Evolutionary conservation across 805 yeast genomes (phyloP), one percentile per base, ranked within the genome.

Genomic region (Lipomyces sp.): DNA sequence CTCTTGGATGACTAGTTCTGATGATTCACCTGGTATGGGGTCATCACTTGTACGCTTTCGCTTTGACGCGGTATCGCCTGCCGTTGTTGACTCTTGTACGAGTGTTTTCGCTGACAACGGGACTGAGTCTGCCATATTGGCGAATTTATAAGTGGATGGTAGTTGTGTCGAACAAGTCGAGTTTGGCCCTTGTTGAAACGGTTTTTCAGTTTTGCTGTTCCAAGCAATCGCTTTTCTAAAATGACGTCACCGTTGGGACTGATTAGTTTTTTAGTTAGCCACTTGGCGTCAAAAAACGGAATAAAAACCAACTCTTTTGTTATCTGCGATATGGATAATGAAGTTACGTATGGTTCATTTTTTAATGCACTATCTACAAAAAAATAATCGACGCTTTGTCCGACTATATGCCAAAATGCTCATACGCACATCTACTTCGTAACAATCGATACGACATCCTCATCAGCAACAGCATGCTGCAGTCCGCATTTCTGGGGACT

Each of bases 401-500:
- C 54, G n/a, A 51, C n/a, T 51, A 8, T 51, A 51, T 30, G 10
- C 48, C 48, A 42, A n/a, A n/a, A 42, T n/a, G 29, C 15, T 4
- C 13, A 10, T 30, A 29, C 0, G 11, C 32, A n/a, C 2, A 8
- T 10, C 29, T 66, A 92, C 80, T 92, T 94, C 29, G 97, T 87
- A 59, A 94, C 92, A 64, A 94, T 86, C 60, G 95, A 88, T 30
- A 95, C 94, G 18, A 94, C 99, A 76, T 94, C 99, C 75, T 93
- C 98, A 76, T 94, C 98, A 72, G 90, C 86, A 13, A 95, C 88
- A 48, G 81, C 80, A 76, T 94, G 99, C 69, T 76, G 85, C 64
- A 94, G 81, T 0, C 99, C 98, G 82, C 98, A 94, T 76, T 94
- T 94, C 75, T 94, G 99, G 3, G 98, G 98, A 45, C 94, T 90